Evolutionary conservation across 805 yeast genomes (phyloP), one percentile per base, ranked within the genome.

Genomic region (Brettanomyces custersianus): DNA sequence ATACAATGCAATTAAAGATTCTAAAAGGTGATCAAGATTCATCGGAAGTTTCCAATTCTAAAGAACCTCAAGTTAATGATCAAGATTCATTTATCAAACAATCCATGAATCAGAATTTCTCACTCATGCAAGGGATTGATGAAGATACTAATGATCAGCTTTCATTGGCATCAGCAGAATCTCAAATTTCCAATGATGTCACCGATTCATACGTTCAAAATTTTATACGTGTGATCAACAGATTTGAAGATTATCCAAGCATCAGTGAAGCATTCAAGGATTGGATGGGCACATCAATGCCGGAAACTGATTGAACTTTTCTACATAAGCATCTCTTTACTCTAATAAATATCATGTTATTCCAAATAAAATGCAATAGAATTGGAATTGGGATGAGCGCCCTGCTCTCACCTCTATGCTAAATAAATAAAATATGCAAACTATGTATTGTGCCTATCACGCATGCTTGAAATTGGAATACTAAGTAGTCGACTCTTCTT

Each of bases 1-100:
- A 88, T 56, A 88, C 96, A 3, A 75, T 74, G 40, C 90, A 84
- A 52, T 45, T 76, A 38, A 73, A 72, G 49, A 54, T 85, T 37
- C 64, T 82, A 38, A 85, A 85, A 57, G 84, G 81, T 0, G 83
- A 72, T 42, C 54, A 49, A 21, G 52, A 48, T 33, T 54, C 48
- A 9, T 47, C 51, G 37, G 56, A 52, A 32, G 44, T 47, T 28
- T 28, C 25, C 12, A 19, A 23, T 18, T 27, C 12, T 7, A 31
- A 9, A 12, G 31, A 31, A 16, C 28, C 35, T 4, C 17, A 36
- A 18, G 25, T 32, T 11, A 26, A 29, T 20, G 30, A 31, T 17
- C 27, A 36, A 27, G 13, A 33, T 20, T 26, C 5, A 7, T 11
- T 26, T 20, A 46, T 57, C 24, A 41, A 46, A 23, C 48, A 53